These are phyloP conservation scores for Gaultheria prostrata DNA, from an alignment of 148 eudicot species.

Conservation along the genomic window DNA sequence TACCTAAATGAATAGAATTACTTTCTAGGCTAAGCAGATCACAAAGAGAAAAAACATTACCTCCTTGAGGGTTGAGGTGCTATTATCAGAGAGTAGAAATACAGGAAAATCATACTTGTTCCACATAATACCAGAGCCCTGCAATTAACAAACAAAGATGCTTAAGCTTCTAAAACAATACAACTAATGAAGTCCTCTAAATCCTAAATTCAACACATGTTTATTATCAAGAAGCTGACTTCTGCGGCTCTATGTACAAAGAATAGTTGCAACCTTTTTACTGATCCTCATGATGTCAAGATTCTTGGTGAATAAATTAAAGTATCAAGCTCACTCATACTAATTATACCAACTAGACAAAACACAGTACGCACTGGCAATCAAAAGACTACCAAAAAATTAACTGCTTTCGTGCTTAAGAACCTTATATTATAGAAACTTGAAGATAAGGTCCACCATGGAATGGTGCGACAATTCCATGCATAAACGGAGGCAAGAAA, in stretches of 20 bases:
- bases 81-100: slow-evolving; percentile 58
- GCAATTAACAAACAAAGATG: slow-evolving; percentile 26
- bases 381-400: too few species aligned
- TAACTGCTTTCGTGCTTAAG: too few species aligned
- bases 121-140: slow-evolving; percentile 95
- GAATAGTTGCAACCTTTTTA: too few species aligned
- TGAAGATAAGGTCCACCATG: too few species aligned
- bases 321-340: not conserved
- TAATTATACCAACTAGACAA: too few species aligned
- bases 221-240: not conserved
- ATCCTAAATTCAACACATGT: not conserved
- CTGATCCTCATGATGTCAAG: not conserved
- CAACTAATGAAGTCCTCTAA: not conserved
- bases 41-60: slow-evolving; percentile 31
- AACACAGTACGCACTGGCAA: too few species aligned
- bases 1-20: not conserved
- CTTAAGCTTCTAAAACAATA: slow-evolving; percentile 12
- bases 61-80: slow-evolving; percentile 56
- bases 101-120: slow-evolving; percentile 76
- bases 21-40: not conserved
- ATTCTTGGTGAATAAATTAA: not conserved
- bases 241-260: too few species aligned
- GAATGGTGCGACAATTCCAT: too few species aligned
- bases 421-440: too few species aligned
- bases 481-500: too few species aligned